Evolutionary conservation across 202 grass and related monocot species (phyloP), one percentile per base, ranked within the genome.

Genomic region (Cymbopogon flexuosus): DNA sequence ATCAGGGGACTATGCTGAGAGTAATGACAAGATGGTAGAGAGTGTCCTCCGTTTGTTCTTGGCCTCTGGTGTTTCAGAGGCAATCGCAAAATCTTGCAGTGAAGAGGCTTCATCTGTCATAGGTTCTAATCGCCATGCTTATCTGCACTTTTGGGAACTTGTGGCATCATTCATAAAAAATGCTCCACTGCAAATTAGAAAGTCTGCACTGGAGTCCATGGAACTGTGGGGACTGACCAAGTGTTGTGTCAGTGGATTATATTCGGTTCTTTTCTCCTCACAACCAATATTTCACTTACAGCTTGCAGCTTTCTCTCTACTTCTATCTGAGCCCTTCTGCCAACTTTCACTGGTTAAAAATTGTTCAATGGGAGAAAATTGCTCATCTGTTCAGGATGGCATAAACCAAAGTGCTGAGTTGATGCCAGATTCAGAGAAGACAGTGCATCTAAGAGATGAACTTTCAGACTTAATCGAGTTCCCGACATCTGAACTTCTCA

Each of bases 141-240:
- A 86, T 80, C 84, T 77, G 60, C 86, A 92, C 78, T 97, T 97
- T 88, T 97, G 95, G 92, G 84, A 87, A 81, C 81, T 97, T 49
- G 88, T 91, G 62, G 88, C 92, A 78, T 97, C 91, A 82, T 89
- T 91, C 83, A 87, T 91, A 75, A 84, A 76, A 60, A 56, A 77
- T 85, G 84, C 95, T 70, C 86, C 84, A 82, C 79, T 80, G 27
- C 76, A 88, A 68, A 89, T 91, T 87, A 94, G 77, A 89, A 93
- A 45, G 62, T 94, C 84, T 74, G 90, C 95, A 84, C 73, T 89
- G 15, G 90, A 97, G 56, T 94, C 92, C 18, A 94, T 97, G 90
- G 86, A 92, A 74, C 85, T 97, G 16, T 97, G 95, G 95, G 92
- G 90, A 51, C 95, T 97, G 66, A 82, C 42, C 84, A 94, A 93